phyloP scores from a whole-genome alignment of 345 rosid species.

The Nasturtium officinale region DNA sequence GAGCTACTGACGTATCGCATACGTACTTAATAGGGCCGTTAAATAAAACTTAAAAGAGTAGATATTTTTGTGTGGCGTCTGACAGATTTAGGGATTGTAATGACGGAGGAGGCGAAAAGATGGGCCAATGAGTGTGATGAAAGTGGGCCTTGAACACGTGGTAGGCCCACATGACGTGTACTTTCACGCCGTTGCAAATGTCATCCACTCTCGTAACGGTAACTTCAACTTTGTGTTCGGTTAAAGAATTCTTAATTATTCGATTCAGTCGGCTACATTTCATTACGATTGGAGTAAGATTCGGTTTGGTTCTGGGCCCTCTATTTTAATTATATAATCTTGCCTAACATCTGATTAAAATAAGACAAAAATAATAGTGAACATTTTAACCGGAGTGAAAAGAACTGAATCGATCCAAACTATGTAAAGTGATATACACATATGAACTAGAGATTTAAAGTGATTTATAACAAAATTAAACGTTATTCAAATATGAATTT shows the following conservation, averaged over 20 bases:
- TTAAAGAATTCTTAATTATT: no score
- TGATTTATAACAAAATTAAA: no score
- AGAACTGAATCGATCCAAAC: no score
- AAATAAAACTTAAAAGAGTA: no score
- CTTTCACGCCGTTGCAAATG: constrained; percentile 16
- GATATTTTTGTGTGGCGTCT: background rate
- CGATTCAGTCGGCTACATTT: background rate
- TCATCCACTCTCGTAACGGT: constrained; percentile 35
- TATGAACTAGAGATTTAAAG: no score
- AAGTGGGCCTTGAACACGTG: constrained; percentile 33
- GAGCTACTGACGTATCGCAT: background rate
- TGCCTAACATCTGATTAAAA: no score
- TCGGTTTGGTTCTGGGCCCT: no score
- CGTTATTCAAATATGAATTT: no score
- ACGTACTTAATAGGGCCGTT: constrained; percentile 5
- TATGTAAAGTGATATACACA: no score
- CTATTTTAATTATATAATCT: no score
- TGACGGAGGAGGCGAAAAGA: constrained; percentile 7
- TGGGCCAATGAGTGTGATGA: constrained; percentile 38
- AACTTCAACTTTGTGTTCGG: background rate
- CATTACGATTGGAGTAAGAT: background rate
- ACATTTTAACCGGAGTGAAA: no score
- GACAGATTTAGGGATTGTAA: background rate
- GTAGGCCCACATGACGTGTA: constrained; percentile 33
- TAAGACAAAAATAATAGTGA: no score